Percentiles rank a stretch among this genome's conserved stretches.
phyloP scores from a whole-genome alignment of 768 basidiomycete species.

The Tulasnella sp. region DNA sequence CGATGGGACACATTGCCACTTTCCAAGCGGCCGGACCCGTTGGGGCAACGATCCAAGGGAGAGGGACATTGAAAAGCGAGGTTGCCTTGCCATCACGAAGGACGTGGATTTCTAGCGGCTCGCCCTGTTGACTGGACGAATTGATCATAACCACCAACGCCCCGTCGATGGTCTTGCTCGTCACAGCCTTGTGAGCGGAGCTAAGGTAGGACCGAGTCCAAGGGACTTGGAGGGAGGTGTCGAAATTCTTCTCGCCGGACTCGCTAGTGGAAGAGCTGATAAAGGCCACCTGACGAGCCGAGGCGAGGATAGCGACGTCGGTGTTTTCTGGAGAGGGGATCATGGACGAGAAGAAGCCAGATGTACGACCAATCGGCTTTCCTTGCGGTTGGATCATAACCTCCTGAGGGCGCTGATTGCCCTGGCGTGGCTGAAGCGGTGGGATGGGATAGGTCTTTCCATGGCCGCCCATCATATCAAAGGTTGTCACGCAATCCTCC shows the following conservation, averaged over 20 bases:
- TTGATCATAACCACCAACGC: not conserved
- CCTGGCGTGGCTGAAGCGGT: slow-evolving; percentile 3
- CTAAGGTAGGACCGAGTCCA: slow-evolving; percentile 10
- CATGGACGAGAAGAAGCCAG: not conserved
- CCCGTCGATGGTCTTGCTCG: not conserved
- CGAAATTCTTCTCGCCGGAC: not conserved
- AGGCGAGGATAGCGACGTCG: not conserved
- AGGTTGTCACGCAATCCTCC: not conserved
- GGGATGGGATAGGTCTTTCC: not conserved
- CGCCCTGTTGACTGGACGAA: not conserved
- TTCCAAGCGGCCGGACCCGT: slow-evolving; percentile 2
- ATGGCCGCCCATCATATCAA: slow-evolving; percentile 2
- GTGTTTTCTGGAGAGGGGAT: not conserved
- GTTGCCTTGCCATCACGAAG: not conserved
- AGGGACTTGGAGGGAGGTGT: not conserved
- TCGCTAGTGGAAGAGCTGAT: not conserved
- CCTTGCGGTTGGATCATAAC: not conserved
- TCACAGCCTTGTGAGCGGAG: not conserved
- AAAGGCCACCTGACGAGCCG: not conserved
- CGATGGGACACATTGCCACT: not conserved
- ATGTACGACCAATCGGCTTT: not conserved
- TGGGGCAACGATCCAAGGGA: not conserved
- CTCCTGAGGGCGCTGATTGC: not conserved
- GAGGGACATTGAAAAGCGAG: not conserved
- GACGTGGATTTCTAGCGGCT: slow-evolving; percentile 9